Evolutionary conservation across 1,139 yeast species (phyloP).

Genomic region (Geotrichum australiense): DNA sequence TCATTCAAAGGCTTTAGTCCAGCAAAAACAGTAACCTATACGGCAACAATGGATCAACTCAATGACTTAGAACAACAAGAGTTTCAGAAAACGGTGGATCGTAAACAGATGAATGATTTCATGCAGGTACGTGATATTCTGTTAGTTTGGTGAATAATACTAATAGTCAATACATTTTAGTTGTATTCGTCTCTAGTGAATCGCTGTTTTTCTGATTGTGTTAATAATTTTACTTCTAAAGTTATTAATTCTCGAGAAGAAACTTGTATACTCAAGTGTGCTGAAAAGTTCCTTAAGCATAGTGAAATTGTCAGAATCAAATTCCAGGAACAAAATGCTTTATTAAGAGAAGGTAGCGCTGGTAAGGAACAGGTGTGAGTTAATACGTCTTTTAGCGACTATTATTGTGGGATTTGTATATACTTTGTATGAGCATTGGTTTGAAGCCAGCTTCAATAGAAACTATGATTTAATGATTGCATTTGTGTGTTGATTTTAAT

Average conservation of each 20-base stretch:
- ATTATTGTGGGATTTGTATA: too few species aligned
- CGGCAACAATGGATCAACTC: conserved; percentile 35
- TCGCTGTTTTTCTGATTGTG: conserved; percentile 93
- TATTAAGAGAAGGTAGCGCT: too few species aligned
- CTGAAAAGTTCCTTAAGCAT: conserved; percentile 96
- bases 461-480: too few species aligned
- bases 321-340: conserved; percentile 84
- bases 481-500: too few species aligned
- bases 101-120: conserved; percentile 97
- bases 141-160: background rate
- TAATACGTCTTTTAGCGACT: too few species aligned
- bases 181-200: conserved; percentile 89
- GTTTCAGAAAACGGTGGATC: conserved; percentile 89
- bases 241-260: conserved; percentile 79
- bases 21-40: background rate
- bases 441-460: too few species aligned
- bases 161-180: conserved; percentile 21
- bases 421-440: too few species aligned
- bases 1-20: too few species aligned
- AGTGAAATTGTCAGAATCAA: conserved; percentile 97
- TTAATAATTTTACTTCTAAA: conserved; percentile 92
- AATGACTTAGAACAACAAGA: conserved; percentile 92
- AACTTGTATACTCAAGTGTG: conserved; percentile 79
- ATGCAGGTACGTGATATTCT: conserved; percentile 57
- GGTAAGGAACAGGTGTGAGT: too few species aligned